Evolutionary conservation across 2,329 filamentous ascomycete genomes (phyloP), one percentile per base, ranked within the genome.

Genomic region (Chalaropsis ovoidea): DNA sequence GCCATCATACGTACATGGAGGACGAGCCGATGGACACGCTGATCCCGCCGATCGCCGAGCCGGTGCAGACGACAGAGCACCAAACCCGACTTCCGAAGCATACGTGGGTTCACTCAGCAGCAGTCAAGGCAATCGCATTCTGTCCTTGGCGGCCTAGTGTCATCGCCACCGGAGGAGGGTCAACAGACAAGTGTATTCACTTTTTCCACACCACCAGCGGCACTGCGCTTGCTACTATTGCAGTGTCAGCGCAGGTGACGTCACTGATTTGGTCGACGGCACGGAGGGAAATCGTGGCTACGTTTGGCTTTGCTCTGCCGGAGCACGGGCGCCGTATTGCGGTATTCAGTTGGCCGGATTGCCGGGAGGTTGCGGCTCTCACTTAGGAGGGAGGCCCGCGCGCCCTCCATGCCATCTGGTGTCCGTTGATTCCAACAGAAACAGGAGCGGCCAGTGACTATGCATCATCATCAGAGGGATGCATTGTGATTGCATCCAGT

Each of bases 101-200:
- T 73, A 82, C 82, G 41, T 94, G 90, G 83, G 75, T 79, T 11
- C 90, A 99, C 73, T 84, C 84, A 31, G 93, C 93, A 0, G 94
- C 94, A 1, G 89, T 97, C 70, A 99, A 99, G 75, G 94, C 94
- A 41, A 94, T 97, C 70, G 91, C 94, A 1, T 97, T 97, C 75
- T 95, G 93, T 69, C 93, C 94, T 0, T 99, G 92, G 93, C 88
- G 93, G 66, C 84, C 88, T 27, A 88, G 87, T 2, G 81, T 99
- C 3, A 76, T 99, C 47, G 94, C 94, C 15, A 95, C 93, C 0
- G 91, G 94, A 2, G 93, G 94, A 47, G 94, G 94, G 27, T 93
- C 89, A 58, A 95, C 95, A 71, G 93, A 99, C 76, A 90, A 90
- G 71, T 90, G 90, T 74, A 96, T 99, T 67, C 92, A 95, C 76